A percentile compares a stretch with the other conserved stretches of the same genome.
These are phyloP conservation scores for Nissolia schottii DNA, from an alignment of 306 rosid species.

Conservation along the genomic window DNA sequence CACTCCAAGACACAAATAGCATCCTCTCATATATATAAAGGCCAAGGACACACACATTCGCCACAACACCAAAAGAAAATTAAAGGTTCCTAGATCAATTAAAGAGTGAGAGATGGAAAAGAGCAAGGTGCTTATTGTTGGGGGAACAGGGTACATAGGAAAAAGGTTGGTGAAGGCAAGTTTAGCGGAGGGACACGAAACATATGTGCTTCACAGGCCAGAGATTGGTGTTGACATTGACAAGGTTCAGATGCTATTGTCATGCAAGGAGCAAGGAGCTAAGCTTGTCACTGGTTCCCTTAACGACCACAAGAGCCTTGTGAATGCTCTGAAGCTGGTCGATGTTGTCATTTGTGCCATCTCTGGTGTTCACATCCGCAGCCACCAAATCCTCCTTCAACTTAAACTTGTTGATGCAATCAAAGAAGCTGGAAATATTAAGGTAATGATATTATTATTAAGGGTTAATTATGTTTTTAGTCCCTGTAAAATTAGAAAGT, in stretches of 20 bases:
- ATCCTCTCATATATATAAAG: neutral
- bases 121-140: conserved; percentile 59
- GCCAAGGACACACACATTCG: neutral
- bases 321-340: conserved; percentile 53
- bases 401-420: conserved; percentile 69
- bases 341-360: conserved; percentile 69
- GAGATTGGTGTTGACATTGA: conserved; percentile 70
- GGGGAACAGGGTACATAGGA: conserved; percentile 80
- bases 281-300: conserved; percentile 47
- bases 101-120: conserved; percentile 33
- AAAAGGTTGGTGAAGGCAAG: conserved; percentile 71
- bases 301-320: conserved; percentile 46
- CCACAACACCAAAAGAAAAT: neutral
- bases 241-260: conserved; percentile 55
- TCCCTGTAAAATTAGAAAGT: too few species aligned
- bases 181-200: conserved; percentile 48
- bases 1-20: conserved; percentile 1
- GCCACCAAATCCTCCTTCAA: conserved; percentile 61
- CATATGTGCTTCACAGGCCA: conserved; percentile 54
- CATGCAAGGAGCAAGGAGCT: conserved; percentile 60
- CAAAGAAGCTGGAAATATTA: conserved; percentile 65
- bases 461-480: too few species aligned
- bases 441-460: conserved; percentile 56
- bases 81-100: too few species aligned
- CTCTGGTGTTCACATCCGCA: conserved; percentile 64